Base-by-base conservation (phyloP, 495 filamentous ascomycete genomes). In the Penicillium taxi region DNA sequence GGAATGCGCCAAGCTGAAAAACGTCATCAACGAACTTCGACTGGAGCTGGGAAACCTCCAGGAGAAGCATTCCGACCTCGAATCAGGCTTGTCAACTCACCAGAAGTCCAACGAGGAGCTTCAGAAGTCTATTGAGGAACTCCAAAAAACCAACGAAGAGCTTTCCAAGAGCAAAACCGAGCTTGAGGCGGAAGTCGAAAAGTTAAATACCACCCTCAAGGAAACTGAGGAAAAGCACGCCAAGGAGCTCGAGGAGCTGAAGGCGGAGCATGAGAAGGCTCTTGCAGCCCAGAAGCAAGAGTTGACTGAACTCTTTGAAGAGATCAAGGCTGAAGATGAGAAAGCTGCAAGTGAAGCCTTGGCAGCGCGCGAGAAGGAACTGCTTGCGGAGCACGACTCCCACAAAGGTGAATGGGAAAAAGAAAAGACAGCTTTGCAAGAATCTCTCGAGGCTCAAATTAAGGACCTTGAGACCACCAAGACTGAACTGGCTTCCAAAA, bases 41-140 rank as follows among this genome's bases (percentile, higher is more conserved):
- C 56, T 68, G 20, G 79, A 83, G 50, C 60, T 82, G 4, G 65
- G 64, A 16, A 72, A 76, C 38, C 50, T 80, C 13, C 72, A 75
- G 29, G 71, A 71, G 24, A 67, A 72, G 48, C 61, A 77, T 16
- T 69, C 65, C 18, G 69, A 75, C 24, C 54, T 77, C 6, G 58
- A 70, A 42, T 59, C 71, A 18, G 62, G 42, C 19, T 34, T 72
- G 13, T 50, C 50, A 5, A 48, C 45, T 11, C 64, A 63, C 4
- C 63, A 68, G 32, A 65, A 59, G 35, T 51, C 52, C 18, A 65
- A 64, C 29, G 56, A 65, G 32, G 60, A 73, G 46, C 55, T 70
- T 12, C n/a, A n/a, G n/a, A n/a, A n/a, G n/a, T n/a, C n/a, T n/a
- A n/a, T n/a, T n/a, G n/a, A n/a, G n/a, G n/a, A n/a, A n/a, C n/a